These are phyloP conservation scores for Metschnikowia henanensis DNA, from an alignment of 805 yeast genomes.

Conservation along the genomic window DNA sequence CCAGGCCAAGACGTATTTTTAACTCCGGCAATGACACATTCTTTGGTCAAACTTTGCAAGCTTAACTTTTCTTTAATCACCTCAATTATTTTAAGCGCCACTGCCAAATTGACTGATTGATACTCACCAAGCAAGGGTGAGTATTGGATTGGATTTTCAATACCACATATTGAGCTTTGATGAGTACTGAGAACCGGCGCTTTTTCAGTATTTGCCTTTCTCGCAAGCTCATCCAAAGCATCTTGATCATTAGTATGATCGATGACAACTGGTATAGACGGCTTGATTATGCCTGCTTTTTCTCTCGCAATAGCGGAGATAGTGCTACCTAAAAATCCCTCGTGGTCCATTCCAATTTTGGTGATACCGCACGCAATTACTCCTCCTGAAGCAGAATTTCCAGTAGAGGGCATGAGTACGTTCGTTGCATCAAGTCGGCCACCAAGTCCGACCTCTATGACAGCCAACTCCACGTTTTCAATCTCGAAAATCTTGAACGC, in stretches of 20 bases:
- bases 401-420: conserved; percentile 39
- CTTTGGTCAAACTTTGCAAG: conserved; percentile 29
- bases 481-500: conserved; percentile 75
- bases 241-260: conserved; percentile 18
- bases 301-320: conserved; percentile 66
- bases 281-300: conserved; percentile 85
- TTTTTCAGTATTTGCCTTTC: conserved; percentile 32
- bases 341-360: conserved; percentile 87
- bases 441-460: conserved; percentile 94
- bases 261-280: conserved; percentile 55
- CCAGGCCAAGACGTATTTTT: conserved; percentile 78
- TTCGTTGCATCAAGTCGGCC: conserved; percentile 91
- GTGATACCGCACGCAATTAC: conserved; percentile 73
- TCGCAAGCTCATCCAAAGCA: conserved; percentile 49
- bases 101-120: conserved; percentile 67
- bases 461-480: conserved; percentile 65
- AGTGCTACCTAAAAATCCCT: conserved; percentile 67
- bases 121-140: conserved; percentile 72
- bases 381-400: conserved; percentile 23
- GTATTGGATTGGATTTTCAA: conserved; percentile 29
- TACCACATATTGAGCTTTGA: conserved; percentile 8
- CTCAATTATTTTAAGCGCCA: conserved; percentile 61
- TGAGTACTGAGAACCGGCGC: conserved; percentile 30
- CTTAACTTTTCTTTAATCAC: conserved; percentile 20
- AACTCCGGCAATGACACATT: conserved; percentile 52